A percentile compares a stretch with the other conserved stretches of the same genome.
phyloP scores from a whole-genome alignment of 768 basidiomycete species.

The Trametes gibbosa region DNA sequence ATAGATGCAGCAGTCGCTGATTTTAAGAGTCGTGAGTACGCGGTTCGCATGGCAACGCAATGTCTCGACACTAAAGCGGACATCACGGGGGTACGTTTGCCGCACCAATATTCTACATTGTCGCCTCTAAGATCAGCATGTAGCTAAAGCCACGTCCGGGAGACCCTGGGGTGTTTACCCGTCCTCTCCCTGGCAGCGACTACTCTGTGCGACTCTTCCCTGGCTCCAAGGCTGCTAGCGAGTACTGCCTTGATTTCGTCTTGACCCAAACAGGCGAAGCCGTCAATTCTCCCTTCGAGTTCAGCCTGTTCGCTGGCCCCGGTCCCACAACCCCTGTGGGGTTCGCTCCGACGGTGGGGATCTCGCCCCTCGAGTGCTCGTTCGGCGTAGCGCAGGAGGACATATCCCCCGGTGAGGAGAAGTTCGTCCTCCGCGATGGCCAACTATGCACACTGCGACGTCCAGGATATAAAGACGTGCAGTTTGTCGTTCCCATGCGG shows the following conservation, averaged over 20 bases:
- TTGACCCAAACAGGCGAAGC: neutral
- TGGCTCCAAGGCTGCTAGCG: neutral
- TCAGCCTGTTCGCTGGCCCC: neutral
- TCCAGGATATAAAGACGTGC: neutral
- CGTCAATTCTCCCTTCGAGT: neutral
- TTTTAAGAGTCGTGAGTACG: neutral
- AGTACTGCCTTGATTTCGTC: conserved; percentile 2
- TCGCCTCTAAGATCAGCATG: neutral
- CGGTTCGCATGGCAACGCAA: neutral
- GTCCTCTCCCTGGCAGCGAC: neutral
- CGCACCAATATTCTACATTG: neutral
- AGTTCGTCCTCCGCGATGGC: neutral
- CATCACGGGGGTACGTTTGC: neutral
- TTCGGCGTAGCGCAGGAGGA: neutral
- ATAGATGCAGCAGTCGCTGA: neutral
- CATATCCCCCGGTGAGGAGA: neutral
- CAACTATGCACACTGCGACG: neutral
- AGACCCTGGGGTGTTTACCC: neutral
- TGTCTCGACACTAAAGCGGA: neutral
- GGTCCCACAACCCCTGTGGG: neutral
- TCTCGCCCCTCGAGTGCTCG: neutral
- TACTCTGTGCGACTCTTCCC: conserved; percentile 1
- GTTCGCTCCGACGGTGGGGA: neutral
- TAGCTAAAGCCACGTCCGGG: neutral
- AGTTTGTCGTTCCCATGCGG: neutral